These are phyloP conservation scores for Curvularia sp. DNA, from an alignment of 2,329 filamentous ascomycete genomes.

Conservation along the genomic window DNA sequence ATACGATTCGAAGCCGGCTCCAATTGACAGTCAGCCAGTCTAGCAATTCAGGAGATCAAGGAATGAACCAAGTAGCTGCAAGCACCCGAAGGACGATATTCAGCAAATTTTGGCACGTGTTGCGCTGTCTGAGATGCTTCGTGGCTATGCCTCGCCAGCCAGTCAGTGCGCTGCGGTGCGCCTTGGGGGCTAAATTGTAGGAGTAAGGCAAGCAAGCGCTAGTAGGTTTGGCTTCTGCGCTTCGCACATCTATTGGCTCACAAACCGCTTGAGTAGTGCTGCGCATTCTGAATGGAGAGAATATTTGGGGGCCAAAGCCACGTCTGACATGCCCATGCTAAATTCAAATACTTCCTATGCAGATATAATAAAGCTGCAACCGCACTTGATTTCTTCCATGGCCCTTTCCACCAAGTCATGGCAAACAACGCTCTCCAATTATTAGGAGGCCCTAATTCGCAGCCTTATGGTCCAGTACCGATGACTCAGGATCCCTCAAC, in stretches of 20 bases:
- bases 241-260: background rate
- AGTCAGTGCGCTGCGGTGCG: background rate
- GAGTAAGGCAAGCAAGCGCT: background rate
- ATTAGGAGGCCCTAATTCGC: background rate
- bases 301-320: slow-evolving; percentile 1
- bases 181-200: background rate
- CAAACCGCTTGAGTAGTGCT: background rate
- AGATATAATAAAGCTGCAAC: background rate
- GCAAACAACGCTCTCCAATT: background rate
- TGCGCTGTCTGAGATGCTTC: background rate
- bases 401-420: background rate
- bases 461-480: slow-evolving; percentile 7
- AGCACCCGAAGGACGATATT: background rate
- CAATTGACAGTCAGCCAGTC: background rate
- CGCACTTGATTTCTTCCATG: background rate
- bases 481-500: background rate
- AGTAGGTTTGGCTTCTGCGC: background rate
- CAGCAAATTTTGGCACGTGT: background rate
- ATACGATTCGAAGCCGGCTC: background rate
- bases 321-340: background rate
- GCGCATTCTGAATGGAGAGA: background rate
- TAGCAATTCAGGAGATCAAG: background rate
- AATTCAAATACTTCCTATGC: background rate
- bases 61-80: background rate
- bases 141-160: background rate